Conservation (phyloP, 805 yeast genomes). For the Kazachstania martiniae region DNA sequence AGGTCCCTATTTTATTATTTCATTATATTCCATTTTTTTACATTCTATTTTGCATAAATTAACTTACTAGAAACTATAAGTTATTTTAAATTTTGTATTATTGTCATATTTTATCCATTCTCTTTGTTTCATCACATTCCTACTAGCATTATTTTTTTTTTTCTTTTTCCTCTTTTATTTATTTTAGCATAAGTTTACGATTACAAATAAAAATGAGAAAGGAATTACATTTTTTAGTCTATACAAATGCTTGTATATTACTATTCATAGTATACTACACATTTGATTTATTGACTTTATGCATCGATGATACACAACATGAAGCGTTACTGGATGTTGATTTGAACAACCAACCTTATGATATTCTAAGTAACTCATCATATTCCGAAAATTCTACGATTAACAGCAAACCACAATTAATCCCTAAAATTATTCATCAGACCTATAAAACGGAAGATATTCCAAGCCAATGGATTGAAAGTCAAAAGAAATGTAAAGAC, state of each 20-base stretch:
- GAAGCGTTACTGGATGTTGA: conserved; percentile 58
- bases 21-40: no score
- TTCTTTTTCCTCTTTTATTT: no score
- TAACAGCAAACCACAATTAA: conserved; percentile 31
- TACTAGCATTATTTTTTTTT: no score
- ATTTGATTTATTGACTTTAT: conserved; percentile 60
- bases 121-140: no score
- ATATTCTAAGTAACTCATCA: not conserved
- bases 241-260: conserved; percentile 47
- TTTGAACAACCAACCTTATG: conserved; percentile 36
- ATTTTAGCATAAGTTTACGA: no score
- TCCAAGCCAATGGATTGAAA: conserved; percentile 72
- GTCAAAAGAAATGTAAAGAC: conserved; percentile 67
- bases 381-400: not conserved
- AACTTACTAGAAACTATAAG: no score
- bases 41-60: no score
- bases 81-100: no score
- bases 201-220: conserved; percentile 37
- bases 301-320: conserved; percentile 58
- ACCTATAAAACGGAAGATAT: conserved; percentile 73
- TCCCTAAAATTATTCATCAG: conserved; percentile 89
- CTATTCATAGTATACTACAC: conserved; percentile 48
- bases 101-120: no score
- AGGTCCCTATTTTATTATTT: no score
- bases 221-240: conserved; percentile 51